Evolutionary conservation across 495 filamentous ascomycete genomes (phyloP), one percentile per base, ranked within the genome.

Genomic region (Hyaloscypha finlandica): DNA sequence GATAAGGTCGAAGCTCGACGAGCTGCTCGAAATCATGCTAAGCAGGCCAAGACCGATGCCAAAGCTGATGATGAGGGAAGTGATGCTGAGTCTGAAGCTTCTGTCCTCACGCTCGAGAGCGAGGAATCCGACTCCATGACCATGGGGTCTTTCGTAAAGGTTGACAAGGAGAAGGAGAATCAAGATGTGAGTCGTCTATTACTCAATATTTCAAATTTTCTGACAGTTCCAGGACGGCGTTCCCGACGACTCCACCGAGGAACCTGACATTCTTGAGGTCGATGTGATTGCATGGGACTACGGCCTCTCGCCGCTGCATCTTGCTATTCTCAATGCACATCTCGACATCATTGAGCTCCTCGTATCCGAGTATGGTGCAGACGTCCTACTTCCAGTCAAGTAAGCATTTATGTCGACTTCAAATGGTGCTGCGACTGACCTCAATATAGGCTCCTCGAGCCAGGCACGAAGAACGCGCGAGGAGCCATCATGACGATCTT

Each of bases 261-360:
- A 90, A 31, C 90, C 90, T 4, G 90, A 96, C 75, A 82, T 93
- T 63, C 93, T 90, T 74, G 89, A 93, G 61, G 81, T 93, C 63
- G 88, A 94, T 70, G 82, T 88, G 6, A 70, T 88, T 11, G 83
- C 91, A 8, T 96, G 92, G 92, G 92, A 96, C 66, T 88, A 75
- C 19, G 82, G 84, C 20, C 83, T 84, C 60, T 88, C 90, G 1
- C 84, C 92, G 0, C 77, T 94, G 16, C 92, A 96, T 71, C 80
- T 92, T 30, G 92, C 92, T 3, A 93, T 96, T 63, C 61, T 91
- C 1, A 82, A 84, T 61, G 90, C 90, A 2, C 88, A 93, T 66
- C 76, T 81, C 16, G 82, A 88, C 8, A 84, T 85, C 9, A 89
- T 93, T 62, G 85, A 88, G 51, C 77, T 85, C 25, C 81, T 96